Base-by-base conservation (phyloP, 176 grass and related monocot species). In the Secale cereale region DNA sequence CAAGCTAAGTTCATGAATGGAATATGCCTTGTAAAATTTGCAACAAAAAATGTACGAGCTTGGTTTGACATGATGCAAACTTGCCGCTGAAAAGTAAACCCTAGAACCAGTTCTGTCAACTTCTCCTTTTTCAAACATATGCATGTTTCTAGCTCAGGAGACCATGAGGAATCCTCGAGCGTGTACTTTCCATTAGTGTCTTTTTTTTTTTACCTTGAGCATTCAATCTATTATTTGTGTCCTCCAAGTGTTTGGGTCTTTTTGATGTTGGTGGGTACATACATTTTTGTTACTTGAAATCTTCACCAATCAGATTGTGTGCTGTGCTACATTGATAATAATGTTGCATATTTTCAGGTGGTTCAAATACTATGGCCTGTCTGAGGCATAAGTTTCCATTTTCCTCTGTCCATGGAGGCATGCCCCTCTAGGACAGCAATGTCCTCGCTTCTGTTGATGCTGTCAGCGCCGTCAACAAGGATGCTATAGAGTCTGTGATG, bases 401-500 rank as follows among this genome's bases (percentile, higher is more conserved):
- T 64, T 64, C 26, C 26, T 63, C 26, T 52, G 6, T 52, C 16
- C 48, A 19, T 52, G 48, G 16, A 64, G 26, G 26, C 26, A 64
- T 64, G 5, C 12, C 0, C 61, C 61, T 64, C 60, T 19, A 52
- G 48, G 16, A 52, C 48, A 52, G 22, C 17, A 57, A 20, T 57
- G 19, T 9, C 54, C 54, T 4, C 0, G 20, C 19, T 22, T 57
- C 7, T 57, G 54, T 57, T 57, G 19, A 56, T 8, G 52, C 52
- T 56, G 19, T 56, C 52, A 56, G 52, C 0, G 22, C 52, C 52
- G 22, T 56, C 52, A 0, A 56, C 52, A 56, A 56, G 52, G 19
- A 9, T 7, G 7, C 19, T 56, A 19, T 8, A 56, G 52, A 56
- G 52, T 70, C 27, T 95, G 81, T 0, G 85, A 92, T 4, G 76